Conservation (phyloP, 352 stramenopile genomes). For the Phytopythium delawarense region DNA sequence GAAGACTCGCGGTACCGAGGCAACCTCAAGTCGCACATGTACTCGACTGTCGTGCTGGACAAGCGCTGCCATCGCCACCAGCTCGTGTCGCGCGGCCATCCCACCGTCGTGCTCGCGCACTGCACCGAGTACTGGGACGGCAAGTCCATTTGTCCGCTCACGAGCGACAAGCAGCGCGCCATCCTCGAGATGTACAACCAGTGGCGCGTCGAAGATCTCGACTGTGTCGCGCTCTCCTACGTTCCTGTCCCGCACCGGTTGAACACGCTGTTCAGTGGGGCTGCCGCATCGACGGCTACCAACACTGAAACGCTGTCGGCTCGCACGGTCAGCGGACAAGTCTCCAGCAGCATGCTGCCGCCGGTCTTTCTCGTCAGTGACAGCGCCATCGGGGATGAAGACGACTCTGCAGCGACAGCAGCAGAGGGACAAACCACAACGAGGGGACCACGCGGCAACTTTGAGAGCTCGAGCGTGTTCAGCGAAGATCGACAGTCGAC, state of each 20-base stretch:
- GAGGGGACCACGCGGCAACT: constrained; percentile 13
- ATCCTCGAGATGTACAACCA: constrained; percentile 90
- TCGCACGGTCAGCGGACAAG: constrained; percentile 8
- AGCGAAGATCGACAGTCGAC: constrained; percentile 24
- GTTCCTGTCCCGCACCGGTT: constrained; percentile 74
- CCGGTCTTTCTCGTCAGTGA: constrained; percentile 85
- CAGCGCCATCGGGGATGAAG: constrained; percentile 36
- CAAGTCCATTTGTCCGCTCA: constrained; percentile 84
- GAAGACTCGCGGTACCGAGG: constrained; percentile 81
- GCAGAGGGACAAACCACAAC: constrained; percentile 26
- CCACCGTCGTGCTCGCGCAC: constrained; percentile 63
- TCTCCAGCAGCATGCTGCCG: constrained; percentile 32
- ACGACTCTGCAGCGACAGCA: neutral
- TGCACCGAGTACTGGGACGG: constrained; percentile 87
- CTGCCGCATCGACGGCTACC: constrained; percentile 15
- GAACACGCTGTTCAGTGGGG: constrained; percentile 43
- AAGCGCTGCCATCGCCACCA: constrained; percentile 78
- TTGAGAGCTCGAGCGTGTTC: constrained; percentile 28
- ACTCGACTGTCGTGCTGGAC: constrained; percentile 82
- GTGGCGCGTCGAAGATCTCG: constrained; percentile 83
- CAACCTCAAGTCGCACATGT: constrained; percentile 84
- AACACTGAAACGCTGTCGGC: constrained; percentile 9
- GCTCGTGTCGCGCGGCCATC: constrained; percentile 72
- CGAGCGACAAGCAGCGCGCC: constrained; percentile 64
- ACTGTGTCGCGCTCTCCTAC: constrained; percentile 82